phyloP scores from a whole-genome alignment of 2,329 filamentous ascomycete genomes.

The Rhynchosporium secalis region DNA sequence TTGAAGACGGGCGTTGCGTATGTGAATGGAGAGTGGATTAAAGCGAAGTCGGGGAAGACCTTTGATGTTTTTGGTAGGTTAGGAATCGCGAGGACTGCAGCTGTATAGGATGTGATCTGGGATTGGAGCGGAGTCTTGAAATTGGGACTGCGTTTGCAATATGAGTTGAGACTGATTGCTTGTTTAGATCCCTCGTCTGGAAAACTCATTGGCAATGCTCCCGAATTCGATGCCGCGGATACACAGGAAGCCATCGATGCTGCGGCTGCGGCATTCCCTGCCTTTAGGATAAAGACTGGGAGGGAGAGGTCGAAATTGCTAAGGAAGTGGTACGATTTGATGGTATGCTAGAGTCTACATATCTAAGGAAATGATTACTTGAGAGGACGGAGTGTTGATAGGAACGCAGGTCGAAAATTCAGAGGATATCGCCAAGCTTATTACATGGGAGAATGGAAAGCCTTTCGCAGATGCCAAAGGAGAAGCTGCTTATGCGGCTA shows the following conservation, averaged over 20 bases:
- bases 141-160: background rate
- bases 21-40: constrained; percentile 91
- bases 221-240: constrained; percentile 80
- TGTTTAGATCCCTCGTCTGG: constrained; percentile 76
- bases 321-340: constrained; percentile 78
- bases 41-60: constrained; percentile 82
- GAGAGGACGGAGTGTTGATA: constrained; percentile 8
- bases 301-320: constrained; percentile 74
- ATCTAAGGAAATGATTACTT: background rate
- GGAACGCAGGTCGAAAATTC: constrained; percentile 56
- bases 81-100: background rate
- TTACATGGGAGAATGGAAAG: constrained; percentile 91
- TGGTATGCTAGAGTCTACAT: constrained; percentile 46
- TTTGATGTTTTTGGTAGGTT: constrained; percentile 75
- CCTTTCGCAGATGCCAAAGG: constrained; percentile 72
- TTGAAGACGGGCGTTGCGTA: constrained; percentile 81
- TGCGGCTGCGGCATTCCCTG: constrained; percentile 73
- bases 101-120: background rate
- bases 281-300: constrained; percentile 70
- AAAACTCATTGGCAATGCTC: constrained; percentile 76
- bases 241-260: constrained; percentile 79
- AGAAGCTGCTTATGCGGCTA: constrained; percentile 71
- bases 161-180: background rate
- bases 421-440: constrained; percentile 78
- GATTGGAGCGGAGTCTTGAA: background rate